Evolutionary conservation across 495 filamentous ascomycete species (phyloP), one percentile per base, ranked within the genome.

Genomic region (Aspergillus leporis): DNA sequence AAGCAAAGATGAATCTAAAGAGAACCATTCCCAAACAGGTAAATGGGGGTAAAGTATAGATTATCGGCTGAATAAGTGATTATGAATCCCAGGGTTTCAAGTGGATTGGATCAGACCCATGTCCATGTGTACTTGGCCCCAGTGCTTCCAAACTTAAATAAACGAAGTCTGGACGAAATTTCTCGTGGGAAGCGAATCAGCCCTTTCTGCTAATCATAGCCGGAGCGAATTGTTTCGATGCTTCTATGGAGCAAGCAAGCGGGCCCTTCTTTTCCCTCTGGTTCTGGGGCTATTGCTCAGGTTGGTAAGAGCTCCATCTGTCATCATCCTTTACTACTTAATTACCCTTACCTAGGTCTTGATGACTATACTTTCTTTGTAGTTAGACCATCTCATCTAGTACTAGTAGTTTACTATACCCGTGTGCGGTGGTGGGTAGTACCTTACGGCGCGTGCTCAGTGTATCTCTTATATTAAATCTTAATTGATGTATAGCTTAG

Each of bases 131-230:
- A 21, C 48, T 47, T 47, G 28, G 55, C 56, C 54, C 60, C 50
- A 58, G 31, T 51, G 48, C 28, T 55, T 50, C 40, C 55, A 63
- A 63, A 66, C 64, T 58, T 54, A 63, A 66, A 56, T 63, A 66
- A 46, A 63, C 61, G 57, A 66, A 47, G 18, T 22, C 19, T 7
- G 43, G 43, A 5, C 23, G 19, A 23, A 22, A 47, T 47, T 18
- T 21, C 43, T 47, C 43, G 43, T 47, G 43, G 38, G 43, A 43
- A 43, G 40, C 40, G 40, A 43, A 10, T 43, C 4, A n/a, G 9
- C 12, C 12, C 36, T 40, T 40, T 40, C 16, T 40, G 3, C 36
- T 12, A 40, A 40, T 45, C n/a, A n/a, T 36, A 2, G 34, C 34
- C 34, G 34, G 13, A 12, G 34, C 34, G 34, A 36, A 14, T 36